Conservation (phyloP, 2,329 filamentous ascomycete genomes). For the Calcarisporium arbuscula region DNA sequence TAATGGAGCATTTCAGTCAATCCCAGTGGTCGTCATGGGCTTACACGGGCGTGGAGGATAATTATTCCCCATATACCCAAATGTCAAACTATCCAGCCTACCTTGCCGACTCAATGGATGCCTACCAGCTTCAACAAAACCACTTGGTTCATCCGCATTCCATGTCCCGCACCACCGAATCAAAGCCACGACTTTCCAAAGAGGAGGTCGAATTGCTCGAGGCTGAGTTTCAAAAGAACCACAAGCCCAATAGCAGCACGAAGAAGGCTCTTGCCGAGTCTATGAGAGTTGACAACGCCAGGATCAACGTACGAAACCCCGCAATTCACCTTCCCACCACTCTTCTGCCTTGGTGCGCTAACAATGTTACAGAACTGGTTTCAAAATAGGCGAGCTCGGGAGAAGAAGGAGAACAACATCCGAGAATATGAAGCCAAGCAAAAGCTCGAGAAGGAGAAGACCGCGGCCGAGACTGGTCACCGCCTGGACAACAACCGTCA, state of each 20-base stretch:
- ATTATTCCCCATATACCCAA: constrained; percentile 25
- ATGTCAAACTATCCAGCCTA: constrained; percentile 27
- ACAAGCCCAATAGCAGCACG: constrained; percentile 55
- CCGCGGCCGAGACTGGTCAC: constrained; percentile 14
- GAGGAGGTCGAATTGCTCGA: constrained; percentile 55
- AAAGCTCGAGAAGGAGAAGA: constrained; percentile 27
- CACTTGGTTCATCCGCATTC: constrained; percentile 31
- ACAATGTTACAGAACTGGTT: constrained; percentile 57
- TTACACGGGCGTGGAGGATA: constrained; percentile 21
- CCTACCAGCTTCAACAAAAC: constrained; percentile 29
- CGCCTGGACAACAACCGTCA: constrained; percentile 24
- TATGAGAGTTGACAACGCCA: constrained; percentile 56
- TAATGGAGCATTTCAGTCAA: constrained; percentile 28
- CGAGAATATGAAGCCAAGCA: constrained; percentile 33
- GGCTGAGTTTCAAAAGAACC: constrained; percentile 56
- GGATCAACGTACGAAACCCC: constrained; percentile 50
- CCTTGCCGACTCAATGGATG: constrained; percentile 31
- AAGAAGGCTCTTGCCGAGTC: constrained; percentile 56
- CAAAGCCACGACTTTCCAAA: constrained; percentile 49
- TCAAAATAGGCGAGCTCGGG: constrained; percentile 59
- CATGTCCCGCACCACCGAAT: constrained; percentile 36
- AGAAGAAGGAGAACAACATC: constrained; percentile 56
- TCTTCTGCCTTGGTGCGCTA: too few species aligned
- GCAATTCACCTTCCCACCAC: neutral
- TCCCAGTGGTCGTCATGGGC: constrained; percentile 29